Base-by-base conservation (phyloP, 495 filamentous ascomycete genomes). In the Massariosphaeria phaeospora region DNA sequence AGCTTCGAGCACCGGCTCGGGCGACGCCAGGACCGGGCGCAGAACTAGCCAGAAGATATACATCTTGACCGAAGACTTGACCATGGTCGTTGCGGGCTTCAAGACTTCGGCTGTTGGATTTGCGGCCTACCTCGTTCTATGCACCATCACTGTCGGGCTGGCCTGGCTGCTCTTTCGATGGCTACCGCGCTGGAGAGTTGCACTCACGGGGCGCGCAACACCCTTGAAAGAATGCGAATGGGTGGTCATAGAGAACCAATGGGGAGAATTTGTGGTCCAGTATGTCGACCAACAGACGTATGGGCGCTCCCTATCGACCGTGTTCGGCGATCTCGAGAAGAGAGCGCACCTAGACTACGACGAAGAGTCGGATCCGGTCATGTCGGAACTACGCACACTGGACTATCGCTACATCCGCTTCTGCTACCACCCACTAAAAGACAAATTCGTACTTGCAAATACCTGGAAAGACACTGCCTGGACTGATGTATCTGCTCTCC, bases 331-430 rank as follows among this genome's bases (percentile, higher is more conserved):
- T 13, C 74, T 74, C 25, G 81, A 82, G 67, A 74, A 77, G 54
- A 72, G 72, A 20, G 67, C 70, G 2, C 76, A 76, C 51, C 38
- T 47, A 15, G 73, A 79, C 33, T 80, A 84, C 52, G 88, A 94
- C 53, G 90, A 97, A 60, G 88, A 94, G 57, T 20, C 49, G 38
- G 94, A 99, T 58, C 89, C 89, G 2, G 76, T 88, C 25, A 71
- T 97, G 45, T 70, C 72, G 12, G 68, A 80, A 40, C 78, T 97
- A 9, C 82, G 82, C 10, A 82, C 80, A 40, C 70, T 99, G 30
- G 86, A 96, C 60, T 97, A 97, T 65, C 85, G 91, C 59, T 96
- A 97, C 66, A 84, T 97, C 36, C 82, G 88, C 40, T 93, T 99
- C 55, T 93, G 84, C 66, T 97, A 85, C 61, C 88, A 99, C 65